Percentiles rank a stretch among this genome's conserved stretches.
These are phyloP conservation scores for Allantophomopsis lycopodina DNA, from an alignment of 2,329 filamentous ascomycete species.

Conservation along the genomic window DNA sequence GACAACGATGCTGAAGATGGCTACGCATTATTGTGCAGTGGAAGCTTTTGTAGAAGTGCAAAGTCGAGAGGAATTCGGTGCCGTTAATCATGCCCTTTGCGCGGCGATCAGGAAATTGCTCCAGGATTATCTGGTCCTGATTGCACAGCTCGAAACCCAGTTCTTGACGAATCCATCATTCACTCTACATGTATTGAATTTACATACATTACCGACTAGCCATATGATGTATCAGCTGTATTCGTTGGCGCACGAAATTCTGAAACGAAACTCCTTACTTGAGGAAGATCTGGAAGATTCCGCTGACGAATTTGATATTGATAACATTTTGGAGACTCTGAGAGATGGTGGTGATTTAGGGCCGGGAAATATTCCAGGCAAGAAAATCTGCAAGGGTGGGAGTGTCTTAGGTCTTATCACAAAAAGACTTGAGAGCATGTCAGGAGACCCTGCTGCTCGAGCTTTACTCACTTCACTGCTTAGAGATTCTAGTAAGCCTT, in stretches of 20 bases:
- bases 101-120: slow-evolving; percentile 85
- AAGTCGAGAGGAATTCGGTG: slow-evolving; percentile 82
- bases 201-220: slow-evolving; percentile 79
- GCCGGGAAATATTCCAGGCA: slow-evolving; percentile 64
- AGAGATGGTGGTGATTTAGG: slow-evolving; percentile 75
- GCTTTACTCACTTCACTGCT: slow-evolving; percentile 70
- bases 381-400: slow-evolving; percentile 94
- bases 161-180: slow-evolving; percentile 80
- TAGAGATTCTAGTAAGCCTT: slow-evolving; percentile 79
- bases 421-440: slow-evolving; percentile 73
- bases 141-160: slow-evolving; percentile 88
- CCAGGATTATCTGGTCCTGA: slow-evolving; percentile 85
- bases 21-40: slow-evolving; percentile 81
- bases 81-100: slow-evolving; percentile 90
- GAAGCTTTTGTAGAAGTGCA: slow-evolving; percentile 92
- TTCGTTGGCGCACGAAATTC: slow-evolving; percentile 70
- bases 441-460: slow-evolving; percentile 81
- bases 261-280: slow-evolving; percentile 76
- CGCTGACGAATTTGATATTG: slow-evolving; percentile 63
- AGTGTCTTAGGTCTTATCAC: slow-evolving; percentile 84
- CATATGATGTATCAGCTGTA: slow-evolving; percentile 90
- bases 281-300: slow-evolving; percentile 63
- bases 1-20: slow-evolving; percentile 81
- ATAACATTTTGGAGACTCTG: slow-evolving; percentile 84
- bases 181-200: slow-evolving; percentile 82